phyloP scores from a whole-genome alignment of 106 monocot species.

The Allium cepa region DNA sequence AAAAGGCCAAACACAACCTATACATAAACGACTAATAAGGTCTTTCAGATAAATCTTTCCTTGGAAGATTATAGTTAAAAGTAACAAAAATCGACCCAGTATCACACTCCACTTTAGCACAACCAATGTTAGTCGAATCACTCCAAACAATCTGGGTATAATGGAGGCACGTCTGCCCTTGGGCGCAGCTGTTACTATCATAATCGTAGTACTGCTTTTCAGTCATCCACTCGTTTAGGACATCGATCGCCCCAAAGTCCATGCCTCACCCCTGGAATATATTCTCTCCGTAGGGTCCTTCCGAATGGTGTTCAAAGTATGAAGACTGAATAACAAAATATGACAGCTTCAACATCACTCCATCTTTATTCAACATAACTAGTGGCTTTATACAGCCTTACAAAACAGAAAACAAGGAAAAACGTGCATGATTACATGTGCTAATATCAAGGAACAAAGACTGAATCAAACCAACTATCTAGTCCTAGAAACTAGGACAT shows the following conservation, averaged over 20 bases:
- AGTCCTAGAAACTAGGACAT: no score
- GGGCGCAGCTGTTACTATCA: slow-evolving; percentile 15
- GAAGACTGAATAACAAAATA: no score
- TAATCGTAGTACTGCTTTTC: slow-evolving; percentile 36
- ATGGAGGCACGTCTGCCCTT: slow-evolving; percentile 14
- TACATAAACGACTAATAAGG: slow-evolving; percentile 4
- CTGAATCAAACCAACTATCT: no score
- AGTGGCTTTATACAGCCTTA: no score
- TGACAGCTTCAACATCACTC: no score
- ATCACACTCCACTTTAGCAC: slow-evolving; percentile 21
- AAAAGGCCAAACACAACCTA: no score
- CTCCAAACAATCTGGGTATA: slow-evolving; percentile 44
- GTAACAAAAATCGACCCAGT: slow-evolving; percentile 21
- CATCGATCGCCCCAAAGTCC: neutral
- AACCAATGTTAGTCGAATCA: slow-evolving; percentile 20
- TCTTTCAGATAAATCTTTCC: slow-evolving; percentile 16
- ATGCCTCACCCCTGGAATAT: slow-evolving; percentile 1
- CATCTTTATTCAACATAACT: no score
- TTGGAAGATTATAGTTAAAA: slow-evolving; percentile 43
- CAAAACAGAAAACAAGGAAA: no score
- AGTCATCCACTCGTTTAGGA: neutral
- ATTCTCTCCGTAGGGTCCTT: slow-evolving; percentile 8
- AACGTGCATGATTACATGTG: no score
- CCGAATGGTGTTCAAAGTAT: no score
- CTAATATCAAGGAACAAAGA: no score